Evolutionary conservation across 495 filamentous ascomycete genomes (phyloP), one percentile per base, ranked within the genome.

Genomic region (Corynascus novoguineensis): DNA sequence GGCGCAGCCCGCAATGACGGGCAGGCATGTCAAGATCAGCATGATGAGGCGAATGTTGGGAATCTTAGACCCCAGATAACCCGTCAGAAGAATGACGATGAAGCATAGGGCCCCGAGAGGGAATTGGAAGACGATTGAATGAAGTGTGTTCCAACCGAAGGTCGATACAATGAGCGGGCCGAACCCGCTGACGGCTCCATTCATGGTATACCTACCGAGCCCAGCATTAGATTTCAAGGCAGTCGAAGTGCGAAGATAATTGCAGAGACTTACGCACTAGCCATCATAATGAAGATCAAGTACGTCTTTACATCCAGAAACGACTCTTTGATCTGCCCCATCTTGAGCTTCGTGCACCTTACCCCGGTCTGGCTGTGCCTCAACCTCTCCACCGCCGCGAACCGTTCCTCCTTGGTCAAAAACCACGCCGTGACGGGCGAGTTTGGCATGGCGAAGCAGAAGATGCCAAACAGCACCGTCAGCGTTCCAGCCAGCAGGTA

Each of bases 161-260:
- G 85, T 90, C 2, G 77, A 81, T 3, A 91, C 86, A 56, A 90
- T 89, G 5, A 89, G 68, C 3, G 86, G 86, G 0, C 87, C 86
- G 63, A 89, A 89, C 0, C 86, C 86, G n/a, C 78, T 79, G n/a
- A 89, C 82, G 4, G 85, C 86, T 19, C 86, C 86, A 59, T 89
- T 89, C 57, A 89, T 81, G 1, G 83, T 87, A 60, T 88, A 88
- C 5, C 58, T 61, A 34, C 8, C 11, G 37, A 28, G n/a, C 24
- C 15, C 34, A 48, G n/a, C 11, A 17, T 31, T 19, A 41, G 44
- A 2, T 4, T 10, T n/a, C 32, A 14, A 1, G 14, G 0, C 14
- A 14, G 9, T n/a, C 38, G 19, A n/a, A 38, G 19, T 31, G 22
- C 0, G 3, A 1, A 0, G 17, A n/a, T 8, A 0, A 38, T n/a